A percentile compares a stretch with the other conserved stretches of the same genome.
These are phyloP conservation scores for Cystobasidiaceae sp. DNA, from an alignment of 1,284 basidiomycete species.

Conservation along the genomic window DNA sequence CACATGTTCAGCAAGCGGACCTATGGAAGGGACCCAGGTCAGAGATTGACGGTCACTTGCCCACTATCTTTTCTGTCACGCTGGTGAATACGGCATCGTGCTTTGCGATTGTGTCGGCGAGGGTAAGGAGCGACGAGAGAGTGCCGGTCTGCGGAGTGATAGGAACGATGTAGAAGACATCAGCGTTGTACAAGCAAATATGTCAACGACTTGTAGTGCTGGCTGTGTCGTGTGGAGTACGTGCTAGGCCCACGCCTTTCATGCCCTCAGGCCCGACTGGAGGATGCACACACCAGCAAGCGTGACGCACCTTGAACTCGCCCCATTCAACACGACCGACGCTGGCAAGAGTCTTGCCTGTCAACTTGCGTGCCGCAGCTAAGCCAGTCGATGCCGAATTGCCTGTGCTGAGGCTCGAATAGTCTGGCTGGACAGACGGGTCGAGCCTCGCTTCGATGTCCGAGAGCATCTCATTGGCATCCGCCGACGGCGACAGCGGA, in stretches of 20 bases:
- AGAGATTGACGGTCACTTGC: no score
- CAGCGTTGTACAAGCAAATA: no score
- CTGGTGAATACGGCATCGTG: slow-evolving; percentile 81
- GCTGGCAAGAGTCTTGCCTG: slow-evolving; percentile 30
- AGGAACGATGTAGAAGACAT: no score
- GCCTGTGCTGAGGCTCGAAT: slow-evolving; percentile 1
- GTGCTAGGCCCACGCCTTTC: no score
- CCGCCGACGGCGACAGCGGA: slow-evolving; percentile 49
- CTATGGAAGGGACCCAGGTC: no score
- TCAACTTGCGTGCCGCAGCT: slow-evolving; percentile 5
- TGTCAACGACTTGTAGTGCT: no score
- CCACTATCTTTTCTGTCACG: slow-evolving; percentile 86
- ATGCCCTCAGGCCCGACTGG: no score
- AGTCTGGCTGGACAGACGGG: slow-evolving; percentile 26
- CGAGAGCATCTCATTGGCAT: slow-evolving; percentile 50
- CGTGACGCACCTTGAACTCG: slow-evolving; percentile 43
- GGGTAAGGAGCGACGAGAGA: slow-evolving; percentile 76
- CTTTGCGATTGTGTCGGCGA: slow-evolving; percentile 91
- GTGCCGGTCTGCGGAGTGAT: slow-evolving; percentile 95
- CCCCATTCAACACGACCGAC: slow-evolving; percentile 34
- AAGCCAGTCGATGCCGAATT: neutral
- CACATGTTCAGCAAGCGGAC: no score
- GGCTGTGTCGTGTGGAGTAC: no score
- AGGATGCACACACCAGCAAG: no score
- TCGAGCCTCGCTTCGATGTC: slow-evolving; percentile 46